Conservation (phyloP, 257 asterid genomes). For the Pogostemon cablin region DNA sequence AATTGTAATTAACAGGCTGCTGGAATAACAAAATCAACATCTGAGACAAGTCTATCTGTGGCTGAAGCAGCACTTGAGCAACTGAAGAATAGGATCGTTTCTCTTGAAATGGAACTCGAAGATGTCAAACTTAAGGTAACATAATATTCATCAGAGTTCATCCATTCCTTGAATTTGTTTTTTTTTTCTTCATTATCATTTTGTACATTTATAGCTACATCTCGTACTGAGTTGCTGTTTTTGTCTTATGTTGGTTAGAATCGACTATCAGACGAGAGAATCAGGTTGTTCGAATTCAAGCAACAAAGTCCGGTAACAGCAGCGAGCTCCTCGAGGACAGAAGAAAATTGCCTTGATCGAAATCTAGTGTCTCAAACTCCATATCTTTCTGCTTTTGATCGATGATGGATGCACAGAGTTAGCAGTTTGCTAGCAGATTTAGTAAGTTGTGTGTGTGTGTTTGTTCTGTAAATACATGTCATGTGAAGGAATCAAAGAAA, state of each 20-base stretch:
- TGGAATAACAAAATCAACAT: constrained; percentile 64
- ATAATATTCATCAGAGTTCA: neutral
- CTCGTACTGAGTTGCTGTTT: constrained; percentile 16
- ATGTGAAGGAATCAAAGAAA: neutral
- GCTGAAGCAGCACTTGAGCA: constrained; percentile 91
- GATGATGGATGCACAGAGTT: constrained; percentile 40
- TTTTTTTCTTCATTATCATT: neutral
- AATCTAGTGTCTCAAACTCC: constrained; percentile 43
- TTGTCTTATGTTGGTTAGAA: constrained; percentile 48
- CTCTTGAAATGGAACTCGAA: constrained; percentile 75
- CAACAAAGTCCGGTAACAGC: constrained; percentile 54
- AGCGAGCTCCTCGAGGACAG: constrained; percentile 42
- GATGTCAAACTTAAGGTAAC: constrained; percentile 82
- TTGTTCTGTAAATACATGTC: constrained; percentile 26
- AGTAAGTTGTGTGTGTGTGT: neutral
- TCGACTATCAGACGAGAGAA: constrained; percentile 69
- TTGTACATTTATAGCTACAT: neutral
- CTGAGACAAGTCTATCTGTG: constrained; percentile 56
- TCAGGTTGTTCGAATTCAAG: constrained; percentile 62
- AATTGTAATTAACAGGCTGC: constrained; percentile 63
- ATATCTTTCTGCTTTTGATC: constrained; percentile 61
- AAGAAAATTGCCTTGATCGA: constrained; percentile 37
- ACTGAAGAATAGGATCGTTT: constrained; percentile 51
- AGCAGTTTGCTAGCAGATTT: constrained; percentile 32
- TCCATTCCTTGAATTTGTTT: neutral